A percentile compares a stretch with the other conserved stretches of the same genome.
Conservation (phyloP, 768 basidiomycete species). For the Podaxis rugospora region DNA sequence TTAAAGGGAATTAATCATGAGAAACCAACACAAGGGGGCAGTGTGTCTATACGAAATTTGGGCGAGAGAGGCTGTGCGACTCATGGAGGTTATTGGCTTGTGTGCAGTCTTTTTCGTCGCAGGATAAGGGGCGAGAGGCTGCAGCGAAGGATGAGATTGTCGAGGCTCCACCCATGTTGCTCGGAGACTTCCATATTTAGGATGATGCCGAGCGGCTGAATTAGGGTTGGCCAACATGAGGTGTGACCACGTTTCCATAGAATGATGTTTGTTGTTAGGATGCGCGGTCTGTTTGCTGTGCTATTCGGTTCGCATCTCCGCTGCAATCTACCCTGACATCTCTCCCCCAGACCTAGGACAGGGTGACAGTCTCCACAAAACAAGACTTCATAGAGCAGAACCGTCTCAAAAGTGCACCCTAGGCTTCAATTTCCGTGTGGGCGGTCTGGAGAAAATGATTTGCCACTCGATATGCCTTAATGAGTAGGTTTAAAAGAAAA, state of each 20-base stretch:
- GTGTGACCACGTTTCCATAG: slow-evolving; percentile 7
- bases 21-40: not conserved
- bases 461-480: not conserved
- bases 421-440: not conserved
- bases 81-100: not conserved
- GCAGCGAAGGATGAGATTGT: not conserved
- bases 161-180: slow-evolving; percentile 1
- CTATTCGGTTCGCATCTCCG: slow-evolving; percentile 5
- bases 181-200: not conserved
- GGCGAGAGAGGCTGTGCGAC: not conserved
- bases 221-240: slow-evolving; percentile 6
- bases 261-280: slow-evolving; percentile 11
- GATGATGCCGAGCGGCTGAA: slow-evolving; percentile 1
- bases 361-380: not conserved
- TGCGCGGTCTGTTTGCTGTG: slow-evolving; percentile 2
- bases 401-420: not conserved
- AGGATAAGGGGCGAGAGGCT: not conserved
- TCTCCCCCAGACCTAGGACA: not conserved
- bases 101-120: slow-evolving; percentile 4
- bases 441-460: not conserved
- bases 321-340: not conserved
- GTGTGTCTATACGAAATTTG: not conserved
- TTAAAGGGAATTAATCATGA: not conserved
- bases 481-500: not conserved
- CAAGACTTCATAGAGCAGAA: not conserved